These are phyloP conservation scores for Blastomyces silverae DNA, from an alignment of 2,329 filamentous ascomycete species.

Conservation along the genomic window DNA sequence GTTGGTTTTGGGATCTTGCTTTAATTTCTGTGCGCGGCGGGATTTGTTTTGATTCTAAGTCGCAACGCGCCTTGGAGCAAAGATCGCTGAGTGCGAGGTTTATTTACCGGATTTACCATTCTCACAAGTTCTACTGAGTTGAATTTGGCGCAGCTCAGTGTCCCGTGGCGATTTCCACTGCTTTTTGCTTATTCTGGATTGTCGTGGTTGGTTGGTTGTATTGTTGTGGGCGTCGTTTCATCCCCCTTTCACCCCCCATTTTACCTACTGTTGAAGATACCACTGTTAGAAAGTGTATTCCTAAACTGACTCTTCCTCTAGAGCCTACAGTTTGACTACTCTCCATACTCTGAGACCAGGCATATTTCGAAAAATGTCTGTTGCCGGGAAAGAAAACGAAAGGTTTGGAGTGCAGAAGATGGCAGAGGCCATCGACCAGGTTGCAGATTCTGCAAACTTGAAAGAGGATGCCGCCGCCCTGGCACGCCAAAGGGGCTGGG, in stretches of 20 bases:
- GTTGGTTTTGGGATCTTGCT: not conserved
- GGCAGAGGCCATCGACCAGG: conserved; percentile 2
- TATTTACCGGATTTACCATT: not conserved
- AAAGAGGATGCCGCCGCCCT: conserved; percentile 28
- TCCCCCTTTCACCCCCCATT: not conserved
- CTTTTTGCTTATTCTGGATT: not conserved
- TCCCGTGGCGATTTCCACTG: not conserved
- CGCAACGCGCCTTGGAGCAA: not conserved
- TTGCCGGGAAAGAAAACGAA: not conserved
- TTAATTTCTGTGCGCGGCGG: not conserved
- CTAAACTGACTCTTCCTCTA: not conserved
- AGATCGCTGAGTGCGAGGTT: not conserved
- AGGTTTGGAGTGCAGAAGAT: not conserved
- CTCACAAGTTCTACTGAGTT: not conserved
- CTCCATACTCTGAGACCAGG: not conserved
- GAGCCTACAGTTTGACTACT: not conserved
- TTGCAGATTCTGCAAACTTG: conserved; percentile 16
- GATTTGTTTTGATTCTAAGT: not conserved
- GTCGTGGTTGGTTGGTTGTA: not conserved
- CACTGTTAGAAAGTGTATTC: not conserved
- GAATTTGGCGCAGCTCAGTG: not conserved
- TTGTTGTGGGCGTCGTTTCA: not conserved
- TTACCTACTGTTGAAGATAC: not conserved
- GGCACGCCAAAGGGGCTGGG: conserved; percentile 39
- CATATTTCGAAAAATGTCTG: conserved; percentile 1